Percentiles rank a stretch among this genome's conserved stretches.
Conservation (phyloP, 192 early-diverging fungal genomes). For the Mortierella alpina region DNA sequence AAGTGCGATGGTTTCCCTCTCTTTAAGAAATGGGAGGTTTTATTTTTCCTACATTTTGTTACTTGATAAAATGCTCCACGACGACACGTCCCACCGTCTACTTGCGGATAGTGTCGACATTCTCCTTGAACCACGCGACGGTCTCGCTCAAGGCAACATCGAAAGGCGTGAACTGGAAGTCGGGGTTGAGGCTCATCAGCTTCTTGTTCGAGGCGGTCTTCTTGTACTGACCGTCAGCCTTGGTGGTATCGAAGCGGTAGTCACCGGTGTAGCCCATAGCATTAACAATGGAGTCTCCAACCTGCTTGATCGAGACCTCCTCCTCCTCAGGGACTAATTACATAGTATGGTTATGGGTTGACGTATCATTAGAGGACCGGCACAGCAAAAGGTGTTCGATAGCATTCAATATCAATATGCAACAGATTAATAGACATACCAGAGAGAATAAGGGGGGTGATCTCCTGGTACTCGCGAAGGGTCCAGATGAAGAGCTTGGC, state of each 20-base stretch:
- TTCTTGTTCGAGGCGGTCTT: conserved; percentile 89
- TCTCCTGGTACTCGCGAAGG: conserved; percentile 82
- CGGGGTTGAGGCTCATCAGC: conserved; percentile 73
- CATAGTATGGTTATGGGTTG: conserved; percentile 3
- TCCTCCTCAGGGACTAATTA: conserved; percentile 75
- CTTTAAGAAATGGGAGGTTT: not conserved
- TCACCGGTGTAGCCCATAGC: conserved; percentile 74
- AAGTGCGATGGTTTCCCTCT: not conserved
- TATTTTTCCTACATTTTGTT: not conserved
- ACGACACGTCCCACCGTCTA: conserved; percentile 27
- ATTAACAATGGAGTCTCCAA: conserved; percentile 80
- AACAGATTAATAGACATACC: conserved; percentile 58
- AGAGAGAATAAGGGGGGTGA: conserved; percentile 84
- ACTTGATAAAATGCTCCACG: not conserved
- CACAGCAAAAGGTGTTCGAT: conserved; percentile 8
- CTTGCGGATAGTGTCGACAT: conserved; percentile 73
- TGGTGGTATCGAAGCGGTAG: conserved; percentile 76
- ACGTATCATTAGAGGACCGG: conserved; percentile 3
- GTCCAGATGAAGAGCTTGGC: conserved; percentile 85
- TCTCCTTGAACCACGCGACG: conserved; percentile 79
- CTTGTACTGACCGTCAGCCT: conserved; percentile 84
- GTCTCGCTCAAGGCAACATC: conserved; percentile 75
- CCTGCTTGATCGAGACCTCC: conserved; percentile 82
- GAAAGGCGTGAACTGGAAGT: conserved; percentile 85
- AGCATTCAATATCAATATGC: not conserved